phyloP scores from a whole-genome alignment of 257 asterid species.

The Nicotiana paniculata region DNA sequence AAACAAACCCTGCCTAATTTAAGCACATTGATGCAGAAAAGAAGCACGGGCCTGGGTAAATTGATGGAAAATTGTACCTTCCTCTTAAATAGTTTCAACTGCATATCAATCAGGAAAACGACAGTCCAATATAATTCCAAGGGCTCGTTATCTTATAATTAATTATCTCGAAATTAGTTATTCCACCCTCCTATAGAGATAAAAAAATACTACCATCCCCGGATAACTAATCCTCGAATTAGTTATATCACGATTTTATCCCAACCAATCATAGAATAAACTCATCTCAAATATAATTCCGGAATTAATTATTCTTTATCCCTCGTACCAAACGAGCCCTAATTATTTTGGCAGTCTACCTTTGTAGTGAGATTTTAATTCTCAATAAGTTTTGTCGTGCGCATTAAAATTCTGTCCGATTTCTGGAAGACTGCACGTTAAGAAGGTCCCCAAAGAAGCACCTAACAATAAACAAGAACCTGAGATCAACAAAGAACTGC shows the following conservation, averaged over 20 bases:
- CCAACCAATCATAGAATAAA: too few relatives aligned
- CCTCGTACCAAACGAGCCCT: too few relatives aligned
- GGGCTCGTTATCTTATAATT: too few relatives aligned
- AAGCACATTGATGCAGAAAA: background rate
- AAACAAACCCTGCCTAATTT: background rate
- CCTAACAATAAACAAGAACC: background rate
- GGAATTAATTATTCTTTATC: too few relatives aligned
- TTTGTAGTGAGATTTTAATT: background rate
- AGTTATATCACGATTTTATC: too few relatives aligned
- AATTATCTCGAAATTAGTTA: too few relatives aligned
- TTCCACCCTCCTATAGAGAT: too few relatives aligned
- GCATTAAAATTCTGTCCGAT: background rate
- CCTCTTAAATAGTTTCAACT: background rate
- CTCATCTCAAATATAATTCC: too few relatives aligned
- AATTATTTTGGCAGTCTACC: background rate
- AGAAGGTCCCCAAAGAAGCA: background rate
- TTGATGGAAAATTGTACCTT: background rate
- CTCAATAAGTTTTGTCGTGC: background rate
- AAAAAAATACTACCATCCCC: too few relatives aligned
- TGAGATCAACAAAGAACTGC: background rate
- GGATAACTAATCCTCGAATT: too few relatives aligned
- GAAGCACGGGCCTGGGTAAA: background rate
- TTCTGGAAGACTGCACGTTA: background rate
- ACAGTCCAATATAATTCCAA: background rate
- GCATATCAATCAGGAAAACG: background rate